Evolutionary conservation across 2,329 filamentous ascomycete genomes (phyloP), one percentile per base, ranked within the genome.

Genomic region (Fusarium paranaense): DNA sequence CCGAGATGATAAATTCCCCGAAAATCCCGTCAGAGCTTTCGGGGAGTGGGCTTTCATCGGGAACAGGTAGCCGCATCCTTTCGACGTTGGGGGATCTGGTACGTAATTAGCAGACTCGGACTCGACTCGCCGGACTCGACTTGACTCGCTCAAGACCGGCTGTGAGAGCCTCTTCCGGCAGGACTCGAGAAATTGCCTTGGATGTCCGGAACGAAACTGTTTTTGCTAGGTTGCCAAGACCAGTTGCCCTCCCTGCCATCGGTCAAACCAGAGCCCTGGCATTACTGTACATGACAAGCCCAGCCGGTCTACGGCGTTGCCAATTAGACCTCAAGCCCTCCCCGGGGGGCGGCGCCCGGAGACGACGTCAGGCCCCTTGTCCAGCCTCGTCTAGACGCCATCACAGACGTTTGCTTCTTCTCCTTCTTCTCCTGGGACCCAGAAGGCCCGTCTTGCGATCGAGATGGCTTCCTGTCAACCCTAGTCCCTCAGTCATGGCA

Each of bases 51-150:
- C 27, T 30, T 61, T 10, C 47, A n/a, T n/a, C n/a, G n/a, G 18
- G 18, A 45, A 32, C 33, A 27, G 33, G 27, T 45, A 32, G 3
- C 30, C 30, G 30, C 30, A 32, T 32, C 18, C 22, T 9, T 60
- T 27, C 16, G 11, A 50, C 32, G 35, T 37, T 42, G 40, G n/a
- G 47, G 45, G 25, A 56, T 45, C 38, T 52, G 60, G 50, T 76
- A 78, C 73, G 75, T 78, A 76, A 76, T 71, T 61, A 52, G 54
- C 47, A 58, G 50, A 47, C 14, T 25, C 18, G 64, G 66, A 42
- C 47, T 72, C 64, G 71, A 22, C 58, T 74, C 65, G 69, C 45
- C 52, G 52, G 50, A 16, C 57, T 37, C 33, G 64, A 32, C 71
- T 74, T 74, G 64, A 72, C 71, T 74, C 68, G 64, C 38, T 45